Evolutionary conservation across 768 basidiomycete species (phyloP), one percentile per base, ranked within the genome.

Genomic region (Boletus reticulatus): DNA sequence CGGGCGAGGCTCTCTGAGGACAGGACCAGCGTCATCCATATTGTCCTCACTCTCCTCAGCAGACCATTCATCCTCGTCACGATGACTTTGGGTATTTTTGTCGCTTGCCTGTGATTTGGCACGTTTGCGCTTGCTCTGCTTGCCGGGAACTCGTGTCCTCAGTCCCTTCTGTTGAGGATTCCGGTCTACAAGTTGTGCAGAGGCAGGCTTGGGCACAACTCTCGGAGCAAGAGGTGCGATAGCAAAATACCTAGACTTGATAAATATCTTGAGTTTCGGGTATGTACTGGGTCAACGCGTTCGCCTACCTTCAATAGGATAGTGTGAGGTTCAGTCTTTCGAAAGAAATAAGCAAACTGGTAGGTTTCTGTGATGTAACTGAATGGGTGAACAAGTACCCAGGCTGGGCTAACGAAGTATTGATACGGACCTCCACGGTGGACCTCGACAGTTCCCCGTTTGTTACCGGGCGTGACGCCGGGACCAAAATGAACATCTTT

Each of bases 261-360:
- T 36, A 52, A 32, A 36, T 45, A 32, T 43, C 32, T 20, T 52
- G n/a, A 43, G 17, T 43, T 46, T 44, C 3, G 2, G 31, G 38
- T 3, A 22, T 22, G 6, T 34, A 12, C 10, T 7, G 24, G 16
- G 0, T 29, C 3, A n/a, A 19, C 17, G 29, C 0, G 7, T 22
- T 58, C n/a, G 59, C 72, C n/a, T 48, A 89, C 94, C 79, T 96
- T 96, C 62, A 91, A 75, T 9, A 94, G 75, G 3, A 94, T 79
- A 0, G 89, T 84, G 69, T 95, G 91, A 11, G 88, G 81, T 49
- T 93, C 92, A 3, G 84, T 85, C 71, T 85, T 86, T 22, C 92
- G 83, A 61, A 95, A 77, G 73, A 94, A 96, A 68, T 92, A 96
- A 46, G 89, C 92, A 68, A 92, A 94, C 61, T 96, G 94, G 65